Conservation (phyloP, 306 rosid genomes). For the Dryas alaskensis region DNA sequence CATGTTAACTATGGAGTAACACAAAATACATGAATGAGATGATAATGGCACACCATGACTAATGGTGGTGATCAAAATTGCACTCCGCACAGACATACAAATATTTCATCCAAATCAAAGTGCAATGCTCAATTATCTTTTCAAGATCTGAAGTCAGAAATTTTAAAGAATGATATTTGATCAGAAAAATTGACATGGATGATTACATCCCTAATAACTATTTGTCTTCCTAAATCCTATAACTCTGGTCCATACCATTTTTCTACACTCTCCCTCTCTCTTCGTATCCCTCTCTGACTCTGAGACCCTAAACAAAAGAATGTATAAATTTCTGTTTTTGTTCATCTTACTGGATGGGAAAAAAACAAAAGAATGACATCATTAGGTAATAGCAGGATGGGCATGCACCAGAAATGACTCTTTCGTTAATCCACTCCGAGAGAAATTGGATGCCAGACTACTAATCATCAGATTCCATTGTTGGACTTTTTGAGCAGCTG, state of each 20-base stretch:
- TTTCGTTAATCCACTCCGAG: not conserved
- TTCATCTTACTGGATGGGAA: not conserved
- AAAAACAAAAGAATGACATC: not conserved
- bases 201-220: slow-evolving; percentile 24
- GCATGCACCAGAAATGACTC: slow-evolving; percentile 27
- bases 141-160: not conserved
- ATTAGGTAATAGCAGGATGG: slow-evolving; percentile 10
- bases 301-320: not conserved
- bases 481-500: slow-evolving; percentile 70
- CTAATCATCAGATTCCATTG: slow-evolving; percentile 55
- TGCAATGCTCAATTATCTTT: not conserved
- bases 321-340: not conserved
- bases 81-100: not conserved
- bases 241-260: not conserved
- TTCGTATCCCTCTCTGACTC: not conserved
- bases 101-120: not conserved
- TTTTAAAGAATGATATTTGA: slow-evolving; percentile 24
- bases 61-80: not conserved
- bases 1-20: too few species aligned
- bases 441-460: not conserved
- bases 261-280: not conserved
- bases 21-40: too few species aligned
- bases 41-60: not conserved
- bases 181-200: slow-evolving; percentile 1
- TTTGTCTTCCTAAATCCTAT: slow-evolving; percentile 24